These are phyloP conservation scores for Populus tremula DNA, from an alignment of 345 rosid genomes.

Conservation along the genomic window DNA sequence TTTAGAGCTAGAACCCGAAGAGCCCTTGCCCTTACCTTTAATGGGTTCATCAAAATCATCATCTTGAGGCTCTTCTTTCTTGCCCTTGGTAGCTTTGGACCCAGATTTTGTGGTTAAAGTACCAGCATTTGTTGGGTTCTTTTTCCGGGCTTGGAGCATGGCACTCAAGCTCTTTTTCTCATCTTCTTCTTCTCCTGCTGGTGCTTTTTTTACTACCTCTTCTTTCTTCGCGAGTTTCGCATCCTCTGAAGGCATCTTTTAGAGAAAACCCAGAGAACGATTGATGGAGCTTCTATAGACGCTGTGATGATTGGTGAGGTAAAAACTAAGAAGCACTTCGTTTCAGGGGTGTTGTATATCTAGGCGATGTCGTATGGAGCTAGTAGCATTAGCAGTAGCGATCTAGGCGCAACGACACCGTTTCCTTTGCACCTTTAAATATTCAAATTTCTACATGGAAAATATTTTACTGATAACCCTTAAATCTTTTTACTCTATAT, in stretches of 20 bases:
- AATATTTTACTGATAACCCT: neutral
- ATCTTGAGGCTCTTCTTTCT: constrained; percentile 45
- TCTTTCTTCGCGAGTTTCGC: constrained; percentile 33
- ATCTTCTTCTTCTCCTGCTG: constrained; percentile 29
- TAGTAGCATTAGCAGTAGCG: neutral
- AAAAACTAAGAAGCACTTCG: neutral
- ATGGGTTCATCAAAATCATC: constrained; percentile 13
- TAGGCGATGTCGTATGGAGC: neutral
- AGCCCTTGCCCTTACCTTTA: constrained; percentile 11
- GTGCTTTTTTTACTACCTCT: constrained; percentile 11
- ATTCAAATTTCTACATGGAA: neutral
- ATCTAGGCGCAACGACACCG: neutral
- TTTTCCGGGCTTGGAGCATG: constrained; percentile 41
- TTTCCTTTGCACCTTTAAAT: neutral
- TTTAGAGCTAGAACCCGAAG: constrained; percentile 35
- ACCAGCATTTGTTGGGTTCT: constrained; percentile 42
- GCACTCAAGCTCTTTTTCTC: constrained; percentile 54
- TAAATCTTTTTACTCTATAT: too few relatives aligned
- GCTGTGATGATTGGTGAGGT: neutral
- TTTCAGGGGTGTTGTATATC: neutral
- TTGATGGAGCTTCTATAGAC: neutral
- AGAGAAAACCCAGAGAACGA: neutral
- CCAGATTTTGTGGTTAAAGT: constrained; percentile 32
- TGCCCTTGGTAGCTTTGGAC: constrained; percentile 26
- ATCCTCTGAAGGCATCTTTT: constrained; percentile 62